Percentiles rank a stretch among this genome's conserved stretches.
Evolutionary conservation across 2,329 filamentous ascomycete genomes (phyloP).

Genomic region (Talaromyces sp.): DNA sequence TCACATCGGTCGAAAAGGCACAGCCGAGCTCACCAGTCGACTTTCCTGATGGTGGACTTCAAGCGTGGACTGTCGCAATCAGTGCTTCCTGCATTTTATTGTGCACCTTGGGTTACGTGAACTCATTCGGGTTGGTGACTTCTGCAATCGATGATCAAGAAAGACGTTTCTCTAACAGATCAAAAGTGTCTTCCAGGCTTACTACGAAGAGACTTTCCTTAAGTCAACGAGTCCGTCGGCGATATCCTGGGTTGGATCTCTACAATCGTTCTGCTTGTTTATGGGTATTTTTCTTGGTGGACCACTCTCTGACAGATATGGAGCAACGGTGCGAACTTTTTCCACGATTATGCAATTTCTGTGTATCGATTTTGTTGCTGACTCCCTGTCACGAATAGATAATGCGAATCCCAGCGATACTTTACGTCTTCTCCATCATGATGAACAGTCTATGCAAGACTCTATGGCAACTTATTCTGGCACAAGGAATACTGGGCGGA

Average conservation of each 20-base stretch:
- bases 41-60: background rate
- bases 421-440: conserved; percentile 32
- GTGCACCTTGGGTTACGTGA: background rate
- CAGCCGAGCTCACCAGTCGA: background rate
- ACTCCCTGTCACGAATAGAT: background rate
- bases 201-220: background rate
- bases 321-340: background rate
- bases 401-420: conserved; percentile 20
- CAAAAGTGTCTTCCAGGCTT: background rate
- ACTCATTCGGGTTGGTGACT: background rate
- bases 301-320: background rate
- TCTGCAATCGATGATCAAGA: background rate
- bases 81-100: background rate
- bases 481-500: conserved; percentile 35
- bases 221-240: background rate
- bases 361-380: background rate
- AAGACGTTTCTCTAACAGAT: background rate
- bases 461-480: conserved; percentile 40
- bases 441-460: conserved; percentile 37
- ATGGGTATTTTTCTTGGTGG: background rate
- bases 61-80: background rate
- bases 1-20: background rate
- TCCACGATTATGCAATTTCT: too few relatives aligned
- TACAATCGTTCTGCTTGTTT: background rate
- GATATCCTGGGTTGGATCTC: background rate